A percentile compares a stretch with the other conserved stretches of the same genome.
Conservation (phyloP, 352 stramenopile species). For the Globisporangium polare region DNA sequence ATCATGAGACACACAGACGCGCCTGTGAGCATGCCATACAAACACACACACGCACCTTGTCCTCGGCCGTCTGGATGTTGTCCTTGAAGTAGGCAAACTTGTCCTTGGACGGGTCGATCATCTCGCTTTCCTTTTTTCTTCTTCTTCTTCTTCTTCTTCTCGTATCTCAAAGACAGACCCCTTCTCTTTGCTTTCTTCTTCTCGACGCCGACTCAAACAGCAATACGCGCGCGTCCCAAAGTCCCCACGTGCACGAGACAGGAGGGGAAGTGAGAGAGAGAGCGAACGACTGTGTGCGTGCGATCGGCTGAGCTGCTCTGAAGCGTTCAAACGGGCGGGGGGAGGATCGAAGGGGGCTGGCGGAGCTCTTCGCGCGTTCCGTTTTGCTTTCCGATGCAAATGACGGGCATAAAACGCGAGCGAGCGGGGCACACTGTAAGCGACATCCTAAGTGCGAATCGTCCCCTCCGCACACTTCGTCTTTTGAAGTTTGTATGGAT, state of each 20-base stretch:
- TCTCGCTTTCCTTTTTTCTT: slow-evolving; percentile 11
- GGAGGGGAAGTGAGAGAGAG: not conserved
- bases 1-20: not conserved
- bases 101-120: slow-evolving; percentile 87
- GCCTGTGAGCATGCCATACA: not conserved
- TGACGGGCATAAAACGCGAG: slow-evolving; percentile 5
- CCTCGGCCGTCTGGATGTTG: slow-evolving; percentile 86
- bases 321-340: slow-evolving; percentile 1
- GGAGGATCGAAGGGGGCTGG: not conserved
- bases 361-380: slow-evolving; percentile 7
- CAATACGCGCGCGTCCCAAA: not conserved
- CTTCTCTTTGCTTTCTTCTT: not conserved
- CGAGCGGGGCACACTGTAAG: not conserved
- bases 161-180: not conserved
- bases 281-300: not conserved
- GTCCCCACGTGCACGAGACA: not conserved
- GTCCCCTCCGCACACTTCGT: not conserved
- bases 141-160: slow-evolving; percentile 2
- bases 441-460: slow-evolving; percentile 21
- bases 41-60: slow-evolving; percentile 48
- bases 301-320: not conserved
- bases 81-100: slow-evolving; percentile 90
- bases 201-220: not conserved
- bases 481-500: not conserved
- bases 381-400: slow-evolving; percentile 13